phyloP scores from a whole-genome alignment of 208 protist species.

The Herpetomonas tarakana region DNA sequence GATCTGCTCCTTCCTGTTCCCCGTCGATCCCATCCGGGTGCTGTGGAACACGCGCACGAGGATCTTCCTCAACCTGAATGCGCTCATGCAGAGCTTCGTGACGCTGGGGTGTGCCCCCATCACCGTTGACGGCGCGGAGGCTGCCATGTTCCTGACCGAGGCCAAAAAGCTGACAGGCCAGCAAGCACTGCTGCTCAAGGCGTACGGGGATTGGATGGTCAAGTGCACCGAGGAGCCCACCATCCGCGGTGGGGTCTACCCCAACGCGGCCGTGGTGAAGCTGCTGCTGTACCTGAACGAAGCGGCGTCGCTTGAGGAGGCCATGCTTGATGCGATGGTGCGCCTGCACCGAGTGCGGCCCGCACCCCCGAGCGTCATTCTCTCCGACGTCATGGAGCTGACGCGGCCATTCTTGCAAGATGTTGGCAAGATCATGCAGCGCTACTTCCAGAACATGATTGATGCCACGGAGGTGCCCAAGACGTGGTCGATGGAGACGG shows the following conservation, averaged over 20 bases:
- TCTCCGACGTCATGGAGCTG: conserved; percentile 42
- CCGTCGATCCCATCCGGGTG: conserved; percentile 46
- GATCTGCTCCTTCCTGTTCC: conserved; percentile 50
- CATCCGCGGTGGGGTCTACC: conserved; percentile 39
- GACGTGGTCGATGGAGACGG: conserved; percentile 40
- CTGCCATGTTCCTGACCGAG: conserved; percentile 10
- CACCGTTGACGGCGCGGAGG: conserved; percentile 28
- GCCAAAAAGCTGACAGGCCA: conserved; percentile 1
- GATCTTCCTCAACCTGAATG: conserved; percentile 19
- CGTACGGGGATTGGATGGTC: conserved; percentile 23
- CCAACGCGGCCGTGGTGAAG: conserved; percentile 28
- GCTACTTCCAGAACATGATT: conserved; percentile 66
- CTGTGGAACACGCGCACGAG: conserved; percentile 37
- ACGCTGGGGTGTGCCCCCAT: conserved; percentile 30
- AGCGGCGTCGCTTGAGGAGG: conserved; percentile 44
- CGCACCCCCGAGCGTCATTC: conserved; percentile 18
- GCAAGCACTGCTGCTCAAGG: conserved; percentile 24
- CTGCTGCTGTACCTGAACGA: conserved; percentile 38
- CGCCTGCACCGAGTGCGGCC: conserved; percentile 41
- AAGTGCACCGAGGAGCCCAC: conserved; percentile 34
- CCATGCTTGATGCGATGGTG: conserved; percentile 29
- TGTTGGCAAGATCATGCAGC: conserved; percentile 33
- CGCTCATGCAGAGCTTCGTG: conserved; percentile 16
- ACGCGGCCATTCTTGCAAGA: conserved; percentile 47
- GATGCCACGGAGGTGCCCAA: conserved; percentile 50